Evolutionary conservation across 208 protist species (phyloP).

Genomic region (Wallacemonas sp.): DNA sequence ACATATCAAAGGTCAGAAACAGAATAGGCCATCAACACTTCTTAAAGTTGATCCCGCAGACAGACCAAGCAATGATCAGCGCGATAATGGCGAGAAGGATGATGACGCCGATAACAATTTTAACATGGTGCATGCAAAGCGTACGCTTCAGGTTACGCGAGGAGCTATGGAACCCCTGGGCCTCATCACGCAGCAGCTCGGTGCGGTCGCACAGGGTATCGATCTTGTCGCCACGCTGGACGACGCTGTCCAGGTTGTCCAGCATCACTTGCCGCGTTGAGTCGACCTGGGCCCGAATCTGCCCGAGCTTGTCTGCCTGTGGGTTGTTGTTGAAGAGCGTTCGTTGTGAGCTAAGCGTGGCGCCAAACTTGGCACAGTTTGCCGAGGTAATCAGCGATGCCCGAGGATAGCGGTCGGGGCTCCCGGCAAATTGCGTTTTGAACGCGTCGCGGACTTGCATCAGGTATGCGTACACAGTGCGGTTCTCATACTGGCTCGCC

Average conservation of each 20-base stretch:
- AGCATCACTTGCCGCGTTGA: slow-evolving; percentile 82
- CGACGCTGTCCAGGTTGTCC: slow-evolving; percentile 80
- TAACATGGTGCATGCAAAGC: slow-evolving; percentile 71
- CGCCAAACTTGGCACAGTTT: slow-evolving; percentile 48
- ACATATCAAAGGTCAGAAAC: slow-evolving; percentile 12
- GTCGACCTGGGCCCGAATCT: slow-evolving; percentile 76
- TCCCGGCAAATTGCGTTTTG: slow-evolving; percentile 64
- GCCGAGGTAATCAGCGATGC: slow-evolving; percentile 41
- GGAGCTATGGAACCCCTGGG: slow-evolving; percentile 67
- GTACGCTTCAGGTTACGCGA: slow-evolving; percentile 49
- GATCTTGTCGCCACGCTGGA: slow-evolving; percentile 84
- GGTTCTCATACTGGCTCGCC: slow-evolving; percentile 46
- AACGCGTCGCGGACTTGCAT: slow-evolving; percentile 64
- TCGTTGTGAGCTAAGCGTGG: slow-evolving; percentile 33
- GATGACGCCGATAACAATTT: slow-evolving; percentile 55
- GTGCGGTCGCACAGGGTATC: slow-evolving; percentile 82
- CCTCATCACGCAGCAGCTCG: slow-evolving; percentile 60
- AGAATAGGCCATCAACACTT: slow-evolving; percentile 46
- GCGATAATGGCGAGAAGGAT: slow-evolving; percentile 53
- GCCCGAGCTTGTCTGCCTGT: slow-evolving; percentile 63
- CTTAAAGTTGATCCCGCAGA: slow-evolving; percentile 74
- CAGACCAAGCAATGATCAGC: slow-evolving; percentile 59
- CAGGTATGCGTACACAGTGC: slow-evolving; percentile 72
- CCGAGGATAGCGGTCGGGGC: slow-evolving; percentile 46
- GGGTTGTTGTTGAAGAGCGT: slow-evolving; percentile 69